Conservation (phyloP, 73 alveolate species). For the Paramecium pentaurelia region DNA sequence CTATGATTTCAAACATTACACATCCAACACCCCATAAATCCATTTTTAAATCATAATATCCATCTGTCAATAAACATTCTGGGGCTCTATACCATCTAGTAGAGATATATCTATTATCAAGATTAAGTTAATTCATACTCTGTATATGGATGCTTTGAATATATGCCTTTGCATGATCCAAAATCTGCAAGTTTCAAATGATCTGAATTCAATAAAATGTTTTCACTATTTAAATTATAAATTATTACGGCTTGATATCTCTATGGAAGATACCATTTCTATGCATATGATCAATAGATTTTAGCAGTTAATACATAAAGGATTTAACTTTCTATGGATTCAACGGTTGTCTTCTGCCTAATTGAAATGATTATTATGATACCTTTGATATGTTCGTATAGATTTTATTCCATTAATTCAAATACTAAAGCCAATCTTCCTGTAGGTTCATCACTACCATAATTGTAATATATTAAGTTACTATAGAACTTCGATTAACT, state of each 20-base stretch:
- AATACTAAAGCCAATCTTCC: slow-evolving; percentile 99
- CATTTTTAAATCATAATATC: slow-evolving; percentile 98
- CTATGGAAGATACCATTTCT: slow-evolving; percentile 95
- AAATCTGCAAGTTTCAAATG: slow-evolving; percentile 92
- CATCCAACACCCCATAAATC: slow-evolving; percentile 99
- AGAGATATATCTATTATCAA: slow-evolving; percentile 65
- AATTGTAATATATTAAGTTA: background rate
- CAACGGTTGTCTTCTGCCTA: slow-evolving; percentile 50
- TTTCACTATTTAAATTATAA: slow-evolving; percentile 24
- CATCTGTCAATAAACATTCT: slow-evolving; percentile 98
- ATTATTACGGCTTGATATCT: slow-evolving; percentile 83
- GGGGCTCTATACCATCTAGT: slow-evolving; percentile 99
- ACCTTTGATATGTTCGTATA: slow-evolving; percentile 97
- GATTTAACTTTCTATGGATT: slow-evolving; percentile 53
- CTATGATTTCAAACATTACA: slow-evolving; percentile 93
- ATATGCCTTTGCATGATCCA: slow-evolving; percentile 93
- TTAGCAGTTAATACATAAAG: slow-evolving; percentile 74
- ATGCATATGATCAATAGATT: slow-evolving; percentile 97
- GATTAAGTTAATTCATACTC: slow-evolving; percentile 53
- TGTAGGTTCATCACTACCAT: slow-evolving; percentile 95
- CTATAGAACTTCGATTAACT: slow-evolving; percentile 92
- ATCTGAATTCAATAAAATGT: slow-evolving; percentile 54
- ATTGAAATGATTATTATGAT: slow-evolving; percentile 9
- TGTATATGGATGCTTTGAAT: slow-evolving; percentile 93
- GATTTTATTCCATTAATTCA: slow-evolving; percentile 98